Conservation (phyloP, 768 basidiomycete species). For the Russula foetens region DNA sequence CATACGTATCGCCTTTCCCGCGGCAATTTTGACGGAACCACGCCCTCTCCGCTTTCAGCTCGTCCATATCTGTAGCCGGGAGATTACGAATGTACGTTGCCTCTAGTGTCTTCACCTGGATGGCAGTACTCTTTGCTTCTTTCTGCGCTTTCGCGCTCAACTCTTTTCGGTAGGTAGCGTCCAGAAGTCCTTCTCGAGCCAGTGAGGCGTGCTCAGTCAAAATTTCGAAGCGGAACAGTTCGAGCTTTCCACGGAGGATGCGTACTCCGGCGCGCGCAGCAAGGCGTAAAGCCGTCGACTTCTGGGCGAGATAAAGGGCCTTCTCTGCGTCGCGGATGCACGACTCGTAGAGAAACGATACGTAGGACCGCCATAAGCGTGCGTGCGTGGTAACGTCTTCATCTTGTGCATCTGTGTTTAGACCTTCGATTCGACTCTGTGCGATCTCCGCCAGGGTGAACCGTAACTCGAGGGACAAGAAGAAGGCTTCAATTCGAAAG, state of each 20-base stretch:
- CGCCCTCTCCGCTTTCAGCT: conserved; percentile 18
- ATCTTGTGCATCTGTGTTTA: conserved; percentile 4
- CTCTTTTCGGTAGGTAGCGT: not conserved
- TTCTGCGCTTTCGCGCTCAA: not conserved
- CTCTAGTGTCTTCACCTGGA: not conserved
- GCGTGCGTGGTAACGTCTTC: conserved; percentile 8
- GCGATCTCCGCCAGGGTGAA: conserved; percentile 28
- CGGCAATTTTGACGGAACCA: conserved; percentile 26
- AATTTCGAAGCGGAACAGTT: conserved; percentile 23
- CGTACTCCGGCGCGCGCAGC: conserved; percentile 21
- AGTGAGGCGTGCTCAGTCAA: conserved; percentile 12
- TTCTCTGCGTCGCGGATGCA: conserved; percentile 25
- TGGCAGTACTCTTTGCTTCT: not conserved
- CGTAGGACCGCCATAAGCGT: conserved; percentile 21
- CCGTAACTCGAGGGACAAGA: conserved; percentile 30
- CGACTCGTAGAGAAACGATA: conserved; percentile 23
- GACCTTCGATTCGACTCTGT: conserved; percentile 19
- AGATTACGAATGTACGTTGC: conserved; percentile 23
- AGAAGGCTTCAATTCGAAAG: conserved; percentile 30
- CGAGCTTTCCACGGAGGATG: conserved; percentile 24
- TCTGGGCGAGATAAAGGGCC: conserved; percentile 20
- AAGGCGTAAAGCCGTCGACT: conserved; percentile 26
- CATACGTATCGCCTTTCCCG: conserved; percentile 18
- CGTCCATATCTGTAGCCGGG: conserved; percentile 8
- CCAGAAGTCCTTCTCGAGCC: not conserved